Percentiles rank a stretch among this genome's conserved stretches.
Conservation (phyloP, 306 rosid species). For the Canavalia gladiata region DNA sequence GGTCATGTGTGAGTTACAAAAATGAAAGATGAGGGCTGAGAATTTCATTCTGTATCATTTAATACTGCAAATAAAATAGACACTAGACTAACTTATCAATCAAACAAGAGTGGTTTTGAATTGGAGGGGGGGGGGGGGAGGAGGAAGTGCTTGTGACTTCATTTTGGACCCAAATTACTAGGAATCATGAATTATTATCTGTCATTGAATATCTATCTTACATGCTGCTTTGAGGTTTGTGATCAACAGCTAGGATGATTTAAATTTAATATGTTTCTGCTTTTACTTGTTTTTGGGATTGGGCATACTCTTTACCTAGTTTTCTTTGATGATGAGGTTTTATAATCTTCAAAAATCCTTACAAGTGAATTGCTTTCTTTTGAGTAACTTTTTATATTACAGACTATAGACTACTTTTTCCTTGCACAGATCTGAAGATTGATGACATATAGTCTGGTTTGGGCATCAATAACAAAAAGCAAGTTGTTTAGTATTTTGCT, state of each 20-base stretch:
- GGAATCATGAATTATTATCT: background rate
- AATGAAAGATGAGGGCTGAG: background rate
- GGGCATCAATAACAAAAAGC: constrained; percentile 47
- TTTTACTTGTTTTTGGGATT: constrained; percentile 8
- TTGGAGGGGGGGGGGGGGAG: background rate
- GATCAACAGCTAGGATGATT: constrained; percentile 31
- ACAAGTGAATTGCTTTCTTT: constrained; percentile 40
- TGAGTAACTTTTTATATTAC: constrained; percentile 22
- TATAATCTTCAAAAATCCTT: constrained; percentile 39
- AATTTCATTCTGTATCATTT: background rate
- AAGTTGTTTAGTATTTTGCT: constrained; percentile 50
- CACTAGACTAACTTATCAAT: background rate
- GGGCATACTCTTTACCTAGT: constrained; percentile 19
- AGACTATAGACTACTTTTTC: constrained; percentile 19
- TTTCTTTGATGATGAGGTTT: constrained; percentile 22
- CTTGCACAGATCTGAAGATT: constrained; percentile 53
- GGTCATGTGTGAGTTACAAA: background rate
- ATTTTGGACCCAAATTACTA: constrained; percentile 13
- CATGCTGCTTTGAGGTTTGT: background rate
- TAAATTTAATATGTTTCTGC: constrained; percentile 24
- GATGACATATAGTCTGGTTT: constrained; percentile 52
- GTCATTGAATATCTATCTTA: constrained; percentile 9
- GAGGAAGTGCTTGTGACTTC: background rate
- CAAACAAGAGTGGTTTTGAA: background rate
- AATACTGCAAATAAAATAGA: background rate